Percentiles rank a stretch among this genome's conserved stretches.
These are phyloP conservation scores for Amanita jacksonii DNA, from an alignment of 768 basidiomycete species.

Conservation along the genomic window DNA sequence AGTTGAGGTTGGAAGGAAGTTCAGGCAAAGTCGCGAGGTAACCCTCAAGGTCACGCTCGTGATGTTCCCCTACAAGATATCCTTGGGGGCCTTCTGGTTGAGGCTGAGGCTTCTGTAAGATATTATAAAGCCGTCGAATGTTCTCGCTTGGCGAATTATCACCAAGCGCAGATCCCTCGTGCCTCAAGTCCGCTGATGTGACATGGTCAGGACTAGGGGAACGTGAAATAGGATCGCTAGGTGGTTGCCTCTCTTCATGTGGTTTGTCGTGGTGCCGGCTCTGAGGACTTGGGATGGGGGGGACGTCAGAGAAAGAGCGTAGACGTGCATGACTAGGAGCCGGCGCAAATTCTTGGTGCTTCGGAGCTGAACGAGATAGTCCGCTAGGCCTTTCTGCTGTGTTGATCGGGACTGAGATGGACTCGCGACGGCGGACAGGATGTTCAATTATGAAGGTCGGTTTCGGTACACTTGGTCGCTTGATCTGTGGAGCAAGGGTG, in stretches of 20 bases:
- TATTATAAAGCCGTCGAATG: conserved; percentile 6
- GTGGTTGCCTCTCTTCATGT: background rate
- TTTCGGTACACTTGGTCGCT: conserved; percentile 3
- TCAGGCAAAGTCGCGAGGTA: too few species aligned
- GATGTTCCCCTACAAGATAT: too few species aligned
- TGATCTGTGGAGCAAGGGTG: conserved; percentile 13
- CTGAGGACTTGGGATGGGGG: background rate
- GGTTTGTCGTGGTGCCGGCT: background rate
- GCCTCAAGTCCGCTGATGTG: background rate
- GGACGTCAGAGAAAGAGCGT: conserved; percentile 1
- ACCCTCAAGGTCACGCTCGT: too few species aligned
- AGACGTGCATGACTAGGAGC: conserved; percentile 1
- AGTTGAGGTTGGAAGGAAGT: background rate
- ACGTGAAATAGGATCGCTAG: conserved; percentile 3
- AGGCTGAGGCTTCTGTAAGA: conserved; percentile 6
- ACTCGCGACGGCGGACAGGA: conserved; percentile 4
- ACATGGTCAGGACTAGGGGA: background rate
- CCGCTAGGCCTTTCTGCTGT: conserved; percentile 1
- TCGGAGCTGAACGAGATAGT: conserved; percentile 5
- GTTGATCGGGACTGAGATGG: background rate
- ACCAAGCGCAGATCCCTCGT: background rate
- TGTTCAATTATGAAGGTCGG: conserved; percentile 7
- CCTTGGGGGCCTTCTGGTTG: too few species aligned
- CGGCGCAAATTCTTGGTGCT: background rate
- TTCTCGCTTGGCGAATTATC: background rate